Evolutionary conservation across 1,284 basidiomycete species (phyloP), one percentile per base, ranked within the genome.

Genomic region (Gymnopus androsaceus): DNA sequence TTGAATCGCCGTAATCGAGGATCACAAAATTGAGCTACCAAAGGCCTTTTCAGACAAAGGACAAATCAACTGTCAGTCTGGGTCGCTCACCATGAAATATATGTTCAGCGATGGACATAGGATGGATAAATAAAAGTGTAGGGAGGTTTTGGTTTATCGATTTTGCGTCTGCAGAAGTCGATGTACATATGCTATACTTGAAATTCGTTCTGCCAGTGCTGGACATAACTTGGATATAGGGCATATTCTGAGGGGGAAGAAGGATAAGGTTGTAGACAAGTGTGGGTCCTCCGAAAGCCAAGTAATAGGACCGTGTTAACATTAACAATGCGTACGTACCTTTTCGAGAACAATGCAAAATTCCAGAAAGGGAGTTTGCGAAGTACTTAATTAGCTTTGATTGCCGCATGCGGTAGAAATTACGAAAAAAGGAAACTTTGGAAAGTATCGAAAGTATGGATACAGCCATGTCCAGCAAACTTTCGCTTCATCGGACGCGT

Each of bases 101-200:
- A 17, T 51, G 47, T 36, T 55, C 40, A 19, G 49, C 28, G n/a
- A 56, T 31, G 19, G 52, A 60, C 9, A 58, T 48, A 33, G 59
- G 47, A 27, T 62, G 61, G 12, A 62, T 36, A 42, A 62, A 60
- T 5, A 62, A 33, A n/a, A 62, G 25, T 19, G 59, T 62, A 3
- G 61, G 61, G 12, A 62, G 34, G 21, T 25, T 45, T 23, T 28
- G 23, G 2, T 56, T 45, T 15, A 62, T 49, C 2, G 25, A 28
- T 15, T 34, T 38, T 12, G 58, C 58, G 9, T 46, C 19, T 38
- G 36, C 45, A 12, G 46, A 55, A 19, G 27, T 23, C 3, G 59
- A 59, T 14, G 61, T 62, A 4, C 54, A 60, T 11, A 62, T 53
- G 25, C 51, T 58, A 37, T 62, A 62, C 9, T 54, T 27, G 44